Percentiles rank a stretch among this genome's conserved stretches.
Conservation (phyloP, 805 yeast genomes). For the Hanseniaspora occidentalis region DNA sequence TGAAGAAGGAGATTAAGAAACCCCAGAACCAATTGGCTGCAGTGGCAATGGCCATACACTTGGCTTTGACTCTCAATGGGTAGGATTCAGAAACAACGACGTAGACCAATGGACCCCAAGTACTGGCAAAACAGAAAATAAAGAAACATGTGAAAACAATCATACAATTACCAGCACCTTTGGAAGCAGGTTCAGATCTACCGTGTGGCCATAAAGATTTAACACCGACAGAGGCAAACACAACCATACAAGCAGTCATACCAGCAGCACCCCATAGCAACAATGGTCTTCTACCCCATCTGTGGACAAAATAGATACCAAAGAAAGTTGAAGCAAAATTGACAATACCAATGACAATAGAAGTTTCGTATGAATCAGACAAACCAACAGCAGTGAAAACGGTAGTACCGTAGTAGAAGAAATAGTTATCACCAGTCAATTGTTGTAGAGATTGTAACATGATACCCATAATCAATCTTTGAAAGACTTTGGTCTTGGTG, state of each 20-base stretch:
- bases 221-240: conserved; percentile 54
- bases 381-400: conserved; percentile 52
- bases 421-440: conserved; percentile 54
- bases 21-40: conserved; percentile 60
- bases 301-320: conserved; percentile 40
- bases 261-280: conserved; percentile 37
- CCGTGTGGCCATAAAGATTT: conserved; percentile 31
- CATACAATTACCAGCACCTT: conserved; percentile 57
- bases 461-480: conserved; percentile 37
- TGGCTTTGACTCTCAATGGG: conserved; percentile 56
- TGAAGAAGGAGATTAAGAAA: conserved; percentile 53
- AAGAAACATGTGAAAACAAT: conserved; percentile 57
- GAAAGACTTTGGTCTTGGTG: conserved; percentile 50
- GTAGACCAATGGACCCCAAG: conserved; percentile 65
- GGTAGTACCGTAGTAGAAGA: conserved; percentile 56
- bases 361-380: conserved; percentile 44
- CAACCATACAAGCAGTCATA: conserved; percentile 33
- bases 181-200: conserved; percentile 27
- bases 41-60: conserved; percentile 45
- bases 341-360: conserved; percentile 47
- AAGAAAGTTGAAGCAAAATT: conserved; percentile 48
- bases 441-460: conserved; percentile 53
- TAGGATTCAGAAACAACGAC: conserved; percentile 57
- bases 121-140: conserved; percentile 61
- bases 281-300: conserved; percentile 39